Evolutionary conservation across 371 early-diverging fungal species (phyloP), one percentile per base, ranked within the genome.

Genomic region (Mortierella sp.): DNA sequence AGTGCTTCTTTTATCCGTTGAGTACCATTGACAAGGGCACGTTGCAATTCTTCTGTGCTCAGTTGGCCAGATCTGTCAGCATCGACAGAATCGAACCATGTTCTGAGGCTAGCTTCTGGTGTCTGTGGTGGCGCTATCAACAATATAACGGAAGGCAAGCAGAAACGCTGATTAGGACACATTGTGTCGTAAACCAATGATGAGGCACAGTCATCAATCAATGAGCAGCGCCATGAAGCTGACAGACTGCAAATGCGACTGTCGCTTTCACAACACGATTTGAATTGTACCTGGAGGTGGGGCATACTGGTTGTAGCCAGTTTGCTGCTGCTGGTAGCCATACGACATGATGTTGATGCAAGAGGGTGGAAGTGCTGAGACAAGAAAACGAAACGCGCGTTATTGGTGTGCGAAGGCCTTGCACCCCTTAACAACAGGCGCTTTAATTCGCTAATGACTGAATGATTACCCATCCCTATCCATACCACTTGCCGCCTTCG

Each of bases 1-100:
- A 6, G 2, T 29, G 17, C 17, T 52, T 34, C 9, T 10, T 40
- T 28, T 12, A 29, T 27, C 17, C 2, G 34, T 19, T 14, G 7
- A 7, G 40, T 72, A 81, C 85, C 87, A 64, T 89, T 91, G 34
- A 88, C 79, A 12, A 91, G 80, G 17, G 88, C 88, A 39, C 82
- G 81, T 70, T 89, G 88, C 34, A 91, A 74, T 71, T 91, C 89
- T 25, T 74, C 73, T 3, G 88, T 79, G 62, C 82, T 85, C 54
- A 90, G 79, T 52, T 77, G 78, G 19, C 89, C 89, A 60, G 82
- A 84, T 57, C 67, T 67, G 57, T 90, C 87, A 22, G 67, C 49
- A 61, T 92, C 93, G 13, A 93, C 92, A 41, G 92, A 87, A 50
- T 88, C 86, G 80, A 93, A 93, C 92, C 91, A 93, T 49, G 28